phyloP scores from a whole-genome alignment of 257 asterid species.

The Paraleonurus japonicus region DNA sequence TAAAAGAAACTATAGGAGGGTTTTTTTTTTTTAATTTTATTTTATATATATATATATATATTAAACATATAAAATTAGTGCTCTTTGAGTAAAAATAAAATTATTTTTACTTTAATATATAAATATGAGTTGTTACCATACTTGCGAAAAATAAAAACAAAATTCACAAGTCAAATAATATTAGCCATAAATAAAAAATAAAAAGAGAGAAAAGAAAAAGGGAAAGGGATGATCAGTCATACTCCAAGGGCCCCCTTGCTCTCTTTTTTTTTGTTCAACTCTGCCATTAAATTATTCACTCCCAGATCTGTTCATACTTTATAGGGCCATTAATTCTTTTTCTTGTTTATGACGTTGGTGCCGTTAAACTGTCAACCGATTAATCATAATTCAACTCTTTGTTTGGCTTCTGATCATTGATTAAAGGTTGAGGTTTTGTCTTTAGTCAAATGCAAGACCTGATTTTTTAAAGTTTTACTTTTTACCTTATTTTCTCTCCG shows the following conservation, averaged over 20 bases:
- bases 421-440: not conserved
- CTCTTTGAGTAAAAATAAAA: too few relatives aligned
- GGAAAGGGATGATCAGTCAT: not conserved
- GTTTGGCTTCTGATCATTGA: not conserved
- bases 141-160: too few relatives aligned
- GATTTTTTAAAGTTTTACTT: not conserved
- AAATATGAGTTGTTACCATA: too few relatives aligned
- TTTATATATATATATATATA: too few relatives aligned
- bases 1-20: too few relatives aligned
- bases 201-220: not conserved
- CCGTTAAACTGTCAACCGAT: constrained; percentile 1
- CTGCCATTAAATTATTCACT: not conserved
- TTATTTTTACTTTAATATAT: too few relatives aligned
- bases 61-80: too few relatives aligned
- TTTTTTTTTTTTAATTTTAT: too few relatives aligned
- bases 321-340: not conserved
- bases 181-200: too few relatives aligned
- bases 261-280: not conserved
- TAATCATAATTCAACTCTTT: not conserved
- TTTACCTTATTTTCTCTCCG: not conserved
- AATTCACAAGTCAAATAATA: too few relatives aligned
- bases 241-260: not conserved
- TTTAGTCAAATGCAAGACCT: not conserved
- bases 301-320: not conserved
- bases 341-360: not conserved